These are phyloP conservation scores for Alternaria arbusti DNA, from an alignment of 2,329 filamentous ascomycete genomes.

Conservation along the genomic window DNA sequence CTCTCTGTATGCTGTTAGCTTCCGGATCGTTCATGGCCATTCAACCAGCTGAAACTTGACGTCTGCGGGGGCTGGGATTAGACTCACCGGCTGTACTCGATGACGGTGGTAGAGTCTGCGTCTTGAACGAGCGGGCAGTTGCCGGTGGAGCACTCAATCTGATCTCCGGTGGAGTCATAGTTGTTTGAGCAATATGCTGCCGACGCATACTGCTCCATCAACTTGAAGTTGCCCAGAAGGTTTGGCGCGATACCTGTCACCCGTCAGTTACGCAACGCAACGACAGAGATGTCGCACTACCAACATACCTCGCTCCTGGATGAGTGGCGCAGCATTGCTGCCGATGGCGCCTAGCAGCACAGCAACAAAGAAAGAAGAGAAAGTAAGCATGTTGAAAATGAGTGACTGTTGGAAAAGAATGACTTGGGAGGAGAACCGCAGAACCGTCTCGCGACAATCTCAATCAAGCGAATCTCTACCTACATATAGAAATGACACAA, in stretches of 20 bases:
- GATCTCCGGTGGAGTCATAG: constrained; percentile 50
- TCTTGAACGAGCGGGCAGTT: constrained; percentile 58
- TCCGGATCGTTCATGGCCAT: background rate
- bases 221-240: constrained; percentile 31
- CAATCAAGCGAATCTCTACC: background rate
- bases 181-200: constrained; percentile 61
- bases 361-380: constrained; percentile 18
- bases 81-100: constrained; percentile 50
- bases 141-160: constrained; percentile 53
- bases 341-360: constrained; percentile 13
- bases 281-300: no score
- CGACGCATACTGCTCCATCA: constrained; percentile 56
- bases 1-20: constrained; percentile 13
- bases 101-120: constrained; percentile 51
- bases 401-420: constrained; percentile 6
- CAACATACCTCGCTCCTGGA: constrained; percentile 21
- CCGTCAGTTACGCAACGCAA: background rate
- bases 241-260: constrained; percentile 21
- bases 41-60: background rate
- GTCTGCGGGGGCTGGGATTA: background rate
- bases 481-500: constrained; percentile 1
- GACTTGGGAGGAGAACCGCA: background rate
- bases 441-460: background rate
- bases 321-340: constrained; percentile 27
- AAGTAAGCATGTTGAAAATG: constrained; percentile 17